phyloP scores from a whole-genome alignment of 2,329 filamentous ascomycete genomes.

The Colletotrichum graminicola region DNA sequence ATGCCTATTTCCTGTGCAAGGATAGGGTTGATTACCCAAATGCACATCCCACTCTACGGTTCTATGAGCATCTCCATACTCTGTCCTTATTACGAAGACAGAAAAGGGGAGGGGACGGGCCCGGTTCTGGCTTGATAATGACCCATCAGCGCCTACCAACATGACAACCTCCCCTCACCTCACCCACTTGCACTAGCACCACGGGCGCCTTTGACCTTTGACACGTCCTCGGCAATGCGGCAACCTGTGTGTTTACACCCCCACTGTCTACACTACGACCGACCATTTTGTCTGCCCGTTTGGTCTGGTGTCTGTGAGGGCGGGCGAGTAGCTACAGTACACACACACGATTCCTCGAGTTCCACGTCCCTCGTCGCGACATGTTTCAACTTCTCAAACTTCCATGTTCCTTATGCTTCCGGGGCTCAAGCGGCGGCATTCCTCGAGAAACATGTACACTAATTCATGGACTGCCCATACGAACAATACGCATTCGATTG shows the following conservation, averaged over 20 bases:
- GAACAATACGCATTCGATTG: not conserved
- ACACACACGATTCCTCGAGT: constrained; percentile 22
- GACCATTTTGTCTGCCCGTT: not conserved
- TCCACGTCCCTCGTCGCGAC: constrained; percentile 29
- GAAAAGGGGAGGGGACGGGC: constrained; percentile 8
- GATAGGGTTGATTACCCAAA: not conserved
- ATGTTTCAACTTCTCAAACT: constrained; percentile 24
- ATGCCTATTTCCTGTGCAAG: too few relatives aligned
- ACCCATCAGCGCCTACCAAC: not conserved
- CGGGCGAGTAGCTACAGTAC: not conserved
- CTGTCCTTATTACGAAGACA: not conserved
- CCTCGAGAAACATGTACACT: not conserved
- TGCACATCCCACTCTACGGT: constrained; percentile 1
- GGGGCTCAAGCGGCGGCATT: constrained; percentile 4
- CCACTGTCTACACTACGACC: not conserved
- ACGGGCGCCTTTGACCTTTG: not conserved
- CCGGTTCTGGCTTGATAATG: constrained; percentile 4
- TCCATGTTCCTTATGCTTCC: not conserved
- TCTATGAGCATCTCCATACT: not conserved
- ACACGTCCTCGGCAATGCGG: not conserved
- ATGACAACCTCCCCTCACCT: not conserved
- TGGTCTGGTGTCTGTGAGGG: constrained; percentile 5
- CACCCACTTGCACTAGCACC: too few relatives aligned
- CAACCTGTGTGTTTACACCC: not conserved
- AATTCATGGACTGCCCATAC: not conserved